These are phyloP conservation scores for Morella rubra DNA, from an alignment of 306 rosid genomes.

Conservation along the genomic window DNA sequence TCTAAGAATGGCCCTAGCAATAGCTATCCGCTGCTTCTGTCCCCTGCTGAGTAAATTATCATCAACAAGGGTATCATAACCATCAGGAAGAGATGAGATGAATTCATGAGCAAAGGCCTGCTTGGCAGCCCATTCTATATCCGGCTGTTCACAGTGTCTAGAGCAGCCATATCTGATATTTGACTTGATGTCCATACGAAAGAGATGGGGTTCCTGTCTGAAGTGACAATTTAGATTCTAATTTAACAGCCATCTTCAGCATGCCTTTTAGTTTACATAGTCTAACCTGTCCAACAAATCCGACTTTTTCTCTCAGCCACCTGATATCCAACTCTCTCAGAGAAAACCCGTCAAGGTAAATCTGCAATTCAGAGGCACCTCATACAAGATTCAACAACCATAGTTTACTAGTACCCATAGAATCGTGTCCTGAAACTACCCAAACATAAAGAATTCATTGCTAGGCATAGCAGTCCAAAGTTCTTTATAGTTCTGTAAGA, in stretches of 20 bases:
- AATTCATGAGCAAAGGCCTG: conserved; percentile 45
- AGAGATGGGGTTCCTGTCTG: conserved; percentile 50
- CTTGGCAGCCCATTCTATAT: conserved; percentile 46
- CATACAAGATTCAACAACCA: neutral
- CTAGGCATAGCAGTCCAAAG: neutral
- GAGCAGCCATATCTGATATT: conserved; percentile 44
- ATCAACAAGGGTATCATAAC: conserved; percentile 48
- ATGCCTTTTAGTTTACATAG: neutral
- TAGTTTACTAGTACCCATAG: neutral
- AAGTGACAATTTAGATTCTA: conserved; percentile 18
- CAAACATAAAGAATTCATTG: neutral
- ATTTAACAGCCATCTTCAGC: conserved; percentile 1
- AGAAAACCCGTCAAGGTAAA: conserved; percentile 39
- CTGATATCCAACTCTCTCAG: conserved; percentile 42
- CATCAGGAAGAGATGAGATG: conserved; percentile 46
- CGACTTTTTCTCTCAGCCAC: conserved; percentile 50
- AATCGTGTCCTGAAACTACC: neutral
- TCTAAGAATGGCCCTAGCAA: conserved; percentile 55
- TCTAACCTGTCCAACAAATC: conserved; percentile 48
- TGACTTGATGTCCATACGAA: conserved; percentile 48
- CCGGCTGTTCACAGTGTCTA: conserved; percentile 32
- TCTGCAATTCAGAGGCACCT: conserved; percentile 31
- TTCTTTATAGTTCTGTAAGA: neutral
- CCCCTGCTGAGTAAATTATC: conserved; percentile 49
- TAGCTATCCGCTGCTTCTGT: conserved; percentile 56